Conservation (phyloP, 371 early-diverging fungal species). For the Circinella umbellata region DNA sequence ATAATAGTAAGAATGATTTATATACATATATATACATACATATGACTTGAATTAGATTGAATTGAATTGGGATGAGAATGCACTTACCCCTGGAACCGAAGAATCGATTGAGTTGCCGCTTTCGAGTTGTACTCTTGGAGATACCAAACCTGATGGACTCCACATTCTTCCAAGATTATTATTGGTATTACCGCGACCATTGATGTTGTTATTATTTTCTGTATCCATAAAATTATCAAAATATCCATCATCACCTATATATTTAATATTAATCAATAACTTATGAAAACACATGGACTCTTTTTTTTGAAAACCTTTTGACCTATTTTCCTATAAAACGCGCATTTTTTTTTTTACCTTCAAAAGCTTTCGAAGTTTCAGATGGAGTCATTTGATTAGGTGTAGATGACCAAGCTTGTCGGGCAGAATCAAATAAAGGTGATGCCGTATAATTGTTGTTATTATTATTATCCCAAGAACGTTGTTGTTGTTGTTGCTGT, state of each 20-base stretch:
- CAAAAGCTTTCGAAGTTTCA: neutral
- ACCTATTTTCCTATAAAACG: neutral
- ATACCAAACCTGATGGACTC: slow-evolving; percentile 7
- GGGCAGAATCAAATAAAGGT: slow-evolving; percentile 14
- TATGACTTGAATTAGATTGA: no score
- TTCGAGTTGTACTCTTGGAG: slow-evolving; percentile 1
- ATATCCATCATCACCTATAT: slow-evolving; percentile 11
- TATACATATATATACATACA: no score
- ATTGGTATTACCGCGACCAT: neutral
- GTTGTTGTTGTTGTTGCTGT: neutral
- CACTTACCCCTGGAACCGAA: slow-evolving; percentile 11
- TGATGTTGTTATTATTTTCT: neutral
- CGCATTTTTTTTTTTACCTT: neutral
- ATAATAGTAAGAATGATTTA: neutral
- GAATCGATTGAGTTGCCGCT: slow-evolving; percentile 5
- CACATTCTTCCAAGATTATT: slow-evolving; percentile 13
- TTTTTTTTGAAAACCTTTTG: neutral
- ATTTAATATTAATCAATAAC: neutral
- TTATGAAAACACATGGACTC: neutral
- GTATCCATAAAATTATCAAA: slow-evolving; percentile 12
- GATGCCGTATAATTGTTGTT: neutral
- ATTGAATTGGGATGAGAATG: no score
- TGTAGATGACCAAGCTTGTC: slow-evolving; percentile 15
- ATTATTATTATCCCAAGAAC: slow-evolving; percentile 2
- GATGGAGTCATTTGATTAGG: slow-evolving; percentile 11